A percentile compares a stretch with the other conserved stretches of the same genome.
Conservation (phyloP, 495 filamentous ascomycete genomes). For the Beverwykella pulmonaria region DNA sequence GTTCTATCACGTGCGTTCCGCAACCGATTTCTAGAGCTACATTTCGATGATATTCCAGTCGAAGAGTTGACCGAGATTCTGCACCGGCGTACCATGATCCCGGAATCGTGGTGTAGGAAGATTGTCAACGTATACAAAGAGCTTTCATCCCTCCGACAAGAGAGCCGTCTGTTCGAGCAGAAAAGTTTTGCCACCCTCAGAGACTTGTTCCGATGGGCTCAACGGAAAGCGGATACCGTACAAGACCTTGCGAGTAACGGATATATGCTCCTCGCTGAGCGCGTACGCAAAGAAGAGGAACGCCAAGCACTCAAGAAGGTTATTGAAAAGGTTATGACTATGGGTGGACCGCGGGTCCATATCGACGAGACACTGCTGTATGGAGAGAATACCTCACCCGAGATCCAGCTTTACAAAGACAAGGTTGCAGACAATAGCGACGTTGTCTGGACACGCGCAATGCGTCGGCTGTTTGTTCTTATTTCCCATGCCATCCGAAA, state of each 20-base stretch:
- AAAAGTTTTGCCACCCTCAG: conserved; percentile 95
- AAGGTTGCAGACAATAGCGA: conserved; percentile 53
- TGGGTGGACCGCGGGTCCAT: conserved; percentile 55
- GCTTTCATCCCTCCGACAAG: conserved; percentile 83
- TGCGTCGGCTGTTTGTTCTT: conserved; percentile 85
- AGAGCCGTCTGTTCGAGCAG: conserved; percentile 89
- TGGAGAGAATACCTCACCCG: conserved; percentile 54
- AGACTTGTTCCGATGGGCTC: conserved; percentile 97
- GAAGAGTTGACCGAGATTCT: conserved; percentile 92
- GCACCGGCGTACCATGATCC: conserved; percentile 81
- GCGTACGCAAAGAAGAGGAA: conserved; percentile 89
- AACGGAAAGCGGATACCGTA: conserved; percentile 77
- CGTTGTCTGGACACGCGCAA: conserved; percentile 92
- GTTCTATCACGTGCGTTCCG: conserved; percentile 90
- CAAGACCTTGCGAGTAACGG: conserved; percentile 90
- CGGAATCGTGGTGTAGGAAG: conserved; percentile 83
- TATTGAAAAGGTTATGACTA: conserved; percentile 87
- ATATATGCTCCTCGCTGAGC: conserved; percentile 92
- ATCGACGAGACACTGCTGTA: conserved; percentile 78
- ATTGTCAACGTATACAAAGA: conserved; percentile 96
- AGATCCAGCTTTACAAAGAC: conserved; percentile 56
- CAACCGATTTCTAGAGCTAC: conserved; percentile 94
- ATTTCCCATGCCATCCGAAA: conserved; percentile 82
- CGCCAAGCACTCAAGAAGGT: conserved; percentile 78
- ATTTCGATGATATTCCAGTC: conserved; percentile 97